These are phyloP conservation scores for Populus ilicifolia DNA, from an alignment of 345 rosid species.

Conservation along the genomic window DNA sequence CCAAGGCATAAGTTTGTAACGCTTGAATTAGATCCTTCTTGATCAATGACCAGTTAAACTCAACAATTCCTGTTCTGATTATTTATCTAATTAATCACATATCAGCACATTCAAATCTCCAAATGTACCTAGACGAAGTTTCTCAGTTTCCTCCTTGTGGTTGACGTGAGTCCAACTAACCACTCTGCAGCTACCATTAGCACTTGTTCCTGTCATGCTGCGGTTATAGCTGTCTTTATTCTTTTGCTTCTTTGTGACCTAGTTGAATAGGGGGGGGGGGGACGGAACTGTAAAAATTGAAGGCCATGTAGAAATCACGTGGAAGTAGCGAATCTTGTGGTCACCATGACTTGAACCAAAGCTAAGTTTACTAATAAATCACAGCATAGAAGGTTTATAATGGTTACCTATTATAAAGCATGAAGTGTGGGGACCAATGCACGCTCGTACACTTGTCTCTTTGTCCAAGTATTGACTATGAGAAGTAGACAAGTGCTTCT, in stretches of 20 bases:
- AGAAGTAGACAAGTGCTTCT: conserved; percentile 4
- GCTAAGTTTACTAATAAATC: neutral
- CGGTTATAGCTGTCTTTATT: neutral
- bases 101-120: neutral
- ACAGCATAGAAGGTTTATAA: neutral
- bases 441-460: conserved; percentile 1
- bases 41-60: neutral
- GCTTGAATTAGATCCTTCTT: neutral
- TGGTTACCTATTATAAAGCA: neutral
- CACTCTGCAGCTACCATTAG: neutral
- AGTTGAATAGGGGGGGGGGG: neutral
- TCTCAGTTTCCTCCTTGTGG: neutral
- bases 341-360: neutral
- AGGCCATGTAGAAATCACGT: neutral
- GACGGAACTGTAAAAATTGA: neutral
- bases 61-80: neutral
- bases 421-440: neutral
- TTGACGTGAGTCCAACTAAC: neutral
- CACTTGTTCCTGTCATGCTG: conserved; percentile 11
- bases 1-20: neutral
- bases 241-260: conserved; percentile 2
- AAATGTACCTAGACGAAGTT: neutral
- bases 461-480: conserved; percentile 1
- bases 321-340: neutral
- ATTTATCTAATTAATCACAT: neutral